phyloP scores from a whole-genome alignment of 306 rosid species.

The Castanea mollissima region DNA sequence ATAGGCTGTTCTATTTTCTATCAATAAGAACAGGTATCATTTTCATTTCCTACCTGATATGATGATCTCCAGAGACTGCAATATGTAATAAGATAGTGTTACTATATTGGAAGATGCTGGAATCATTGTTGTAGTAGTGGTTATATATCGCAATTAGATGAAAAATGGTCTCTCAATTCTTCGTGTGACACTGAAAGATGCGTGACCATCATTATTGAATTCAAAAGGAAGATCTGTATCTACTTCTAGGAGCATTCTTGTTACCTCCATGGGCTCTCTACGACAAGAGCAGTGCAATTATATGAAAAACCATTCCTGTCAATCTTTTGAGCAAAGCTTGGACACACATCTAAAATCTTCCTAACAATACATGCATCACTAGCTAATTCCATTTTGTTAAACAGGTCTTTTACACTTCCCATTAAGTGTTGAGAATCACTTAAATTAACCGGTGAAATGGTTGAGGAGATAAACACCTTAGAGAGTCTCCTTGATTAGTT shows the following conservation, averaged over 20 bases:
- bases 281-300: conserved; percentile 47
- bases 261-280: conserved; percentile 49
- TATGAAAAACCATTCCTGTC: conserved; percentile 56
- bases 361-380: conserved; percentile 51
- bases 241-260: conserved; percentile 43
- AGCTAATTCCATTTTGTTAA: too few relatives aligned
- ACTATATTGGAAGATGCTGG: conserved; percentile 37
- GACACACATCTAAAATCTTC: conserved; percentile 45
- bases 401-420: too few relatives aligned
- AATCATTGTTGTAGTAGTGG: conserved; percentile 26
- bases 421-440: too few relatives aligned
- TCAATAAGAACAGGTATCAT: not conserved
- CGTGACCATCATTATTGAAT: conserved; percentile 55
- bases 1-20: not conserved
- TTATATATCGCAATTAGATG: conserved; percentile 65
- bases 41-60: conserved; percentile 34
- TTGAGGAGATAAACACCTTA: too few relatives aligned
- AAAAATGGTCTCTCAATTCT: conserved; percentile 59
- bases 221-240: conserved; percentile 41
- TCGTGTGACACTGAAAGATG: conserved; percentile 53
- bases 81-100: conserved; percentile 56
- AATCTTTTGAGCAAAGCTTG: conserved; percentile 30
- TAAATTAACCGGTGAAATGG: too few relatives aligned
- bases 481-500: too few relatives aligned
- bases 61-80: conserved; percentile 52